Percentiles rank a stretch among this genome's conserved stretches.
These are phyloP conservation scores for Ammopiptanthus mongolicus DNA, from an alignment of 306 rosid species.

Conservation along the genomic window DNA sequence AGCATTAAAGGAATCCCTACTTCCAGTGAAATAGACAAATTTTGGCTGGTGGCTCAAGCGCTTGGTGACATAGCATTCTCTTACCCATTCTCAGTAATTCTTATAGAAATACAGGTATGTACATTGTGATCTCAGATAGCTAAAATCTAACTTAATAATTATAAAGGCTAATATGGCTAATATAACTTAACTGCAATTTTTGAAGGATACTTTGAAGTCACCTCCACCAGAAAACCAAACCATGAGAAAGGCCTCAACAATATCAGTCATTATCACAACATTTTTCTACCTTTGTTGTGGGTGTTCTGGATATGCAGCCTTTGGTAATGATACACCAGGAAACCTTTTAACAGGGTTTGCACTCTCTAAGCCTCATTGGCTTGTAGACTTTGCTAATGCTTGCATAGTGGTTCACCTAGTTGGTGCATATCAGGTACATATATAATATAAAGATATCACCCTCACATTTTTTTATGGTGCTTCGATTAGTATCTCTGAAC, in stretches of 20 bases:
- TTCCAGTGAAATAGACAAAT: conserved; percentile 35
- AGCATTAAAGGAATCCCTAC: conserved; percentile 45
- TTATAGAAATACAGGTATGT: conserved; percentile 79
- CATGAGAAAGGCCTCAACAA: conserved; percentile 57
- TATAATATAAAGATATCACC: neutral
- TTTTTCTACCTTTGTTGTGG: conserved; percentile 69
- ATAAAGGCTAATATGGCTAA: neutral
- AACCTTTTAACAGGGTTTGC: conserved; percentile 68
- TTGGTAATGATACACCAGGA: conserved; percentile 65
- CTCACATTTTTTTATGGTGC: neutral
- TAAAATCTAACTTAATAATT: neutral
- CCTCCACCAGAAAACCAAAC: conserved; percentile 71
- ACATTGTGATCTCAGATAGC: neutral
- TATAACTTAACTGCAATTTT: neutral
- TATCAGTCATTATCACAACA: conserved; percentile 46
- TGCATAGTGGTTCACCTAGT: conserved; percentile 72
- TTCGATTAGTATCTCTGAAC: neutral
- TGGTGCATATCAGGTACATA: conserved; percentile 76
- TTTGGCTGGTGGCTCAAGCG: conserved; percentile 72
- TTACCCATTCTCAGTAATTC: conserved; percentile 79
- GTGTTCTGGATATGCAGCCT: conserved; percentile 74
- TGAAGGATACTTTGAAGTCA: conserved; percentile 84
- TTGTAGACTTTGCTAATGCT: conserved; percentile 63
- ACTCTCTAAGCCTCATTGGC: conserved; percentile 47
- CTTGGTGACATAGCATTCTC: conserved; percentile 90